Evolutionary conservation across 2,329 filamentous ascomycete genomes (phyloP), one percentile per base, ranked within the genome.

Genomic region (Ophiobolus disseminans): DNA sequence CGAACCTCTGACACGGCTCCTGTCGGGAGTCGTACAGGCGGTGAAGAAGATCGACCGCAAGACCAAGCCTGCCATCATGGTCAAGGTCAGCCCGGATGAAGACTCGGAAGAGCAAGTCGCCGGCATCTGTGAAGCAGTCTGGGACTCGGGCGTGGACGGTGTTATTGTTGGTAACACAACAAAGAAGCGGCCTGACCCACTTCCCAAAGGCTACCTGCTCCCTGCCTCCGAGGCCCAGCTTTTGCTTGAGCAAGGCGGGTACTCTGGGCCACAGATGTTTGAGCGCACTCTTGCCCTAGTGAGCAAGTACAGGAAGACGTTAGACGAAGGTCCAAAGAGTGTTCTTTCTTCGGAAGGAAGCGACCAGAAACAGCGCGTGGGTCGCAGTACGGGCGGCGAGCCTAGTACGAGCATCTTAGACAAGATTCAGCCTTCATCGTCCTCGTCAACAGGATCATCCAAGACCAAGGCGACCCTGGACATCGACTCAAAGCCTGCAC

Each of bases 161-260:
- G 86, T 99, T 26, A 97, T 99, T 54, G 93, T 99, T 3, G 94
- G 93, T 9, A 99, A 99, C 78, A 99, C 94, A 0, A 99, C 94
- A 2, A 96, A 94, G 75, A 84, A 87, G 57, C 82, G 94, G 34
- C 82, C 86, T 0, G 86, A 86, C 3, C 77, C 92, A 2, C 70
- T 93, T 1, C 88, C 91, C 0, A 75, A 81, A 19, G 86, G 87
- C 20, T 83, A 87, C 57, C 73, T 77, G 25, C 79, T 96, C 20
- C 82, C 86, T 0, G 64, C 77, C 2, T 79, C 82, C 55, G 93
- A 99, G 69, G 80, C 85, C 58, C 75, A 78, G 50, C 81, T 86
- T 1, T 73, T 97, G 23, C 79, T 81, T 48, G 90, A 97, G 75
- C 86, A 87, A 16, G 92, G 94, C 21, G 93, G 94, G 1, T 95